Evolutionary conservation across 306 rosid genomes (phyloP).

Genomic region (Corylus americana): DNA sequence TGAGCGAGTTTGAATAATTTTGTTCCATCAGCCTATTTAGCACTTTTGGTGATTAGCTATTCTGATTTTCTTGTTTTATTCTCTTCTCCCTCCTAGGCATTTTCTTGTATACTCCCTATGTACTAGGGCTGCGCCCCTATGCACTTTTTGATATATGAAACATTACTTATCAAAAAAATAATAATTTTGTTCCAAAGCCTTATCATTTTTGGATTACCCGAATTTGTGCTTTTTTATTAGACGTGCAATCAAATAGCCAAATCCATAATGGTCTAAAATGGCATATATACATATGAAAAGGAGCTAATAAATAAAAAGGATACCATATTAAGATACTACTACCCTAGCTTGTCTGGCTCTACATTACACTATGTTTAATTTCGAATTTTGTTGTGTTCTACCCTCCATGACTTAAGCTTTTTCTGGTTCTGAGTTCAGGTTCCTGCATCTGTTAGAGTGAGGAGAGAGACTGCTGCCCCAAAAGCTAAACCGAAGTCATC

Average conservation of each 20-base stretch:
- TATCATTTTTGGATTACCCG: background rate
- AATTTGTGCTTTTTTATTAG: background rate
- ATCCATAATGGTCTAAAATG: background rate
- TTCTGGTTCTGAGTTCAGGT: slow-evolving; percentile 47
- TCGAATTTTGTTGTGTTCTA: background rate
- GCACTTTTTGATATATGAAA: no score
- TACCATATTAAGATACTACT: background rate
- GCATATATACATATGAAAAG: background rate
- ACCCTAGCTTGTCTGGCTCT: slow-evolving; percentile 1
- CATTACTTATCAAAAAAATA: no score
- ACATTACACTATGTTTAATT: background rate
- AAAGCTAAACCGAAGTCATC: slow-evolving; percentile 71
- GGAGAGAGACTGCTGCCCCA: slow-evolving; percentile 70
- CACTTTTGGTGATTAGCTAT: no score
- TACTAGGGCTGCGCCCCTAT: no score
- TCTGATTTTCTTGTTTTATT: no score
- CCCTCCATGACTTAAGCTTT: slow-evolving; percentile 9
- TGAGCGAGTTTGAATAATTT: background rate
- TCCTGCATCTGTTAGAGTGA: slow-evolving; percentile 93
- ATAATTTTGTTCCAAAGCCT: background rate
- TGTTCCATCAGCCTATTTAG: no score
- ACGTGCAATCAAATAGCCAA: background rate
- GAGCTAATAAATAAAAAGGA: background rate
- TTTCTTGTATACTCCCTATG: no score
- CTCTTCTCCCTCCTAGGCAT: no score